phyloP scores from a whole-genome alignment of 1,284 basidiomycete genomes.

The Trichosporon sp. region DNA sequence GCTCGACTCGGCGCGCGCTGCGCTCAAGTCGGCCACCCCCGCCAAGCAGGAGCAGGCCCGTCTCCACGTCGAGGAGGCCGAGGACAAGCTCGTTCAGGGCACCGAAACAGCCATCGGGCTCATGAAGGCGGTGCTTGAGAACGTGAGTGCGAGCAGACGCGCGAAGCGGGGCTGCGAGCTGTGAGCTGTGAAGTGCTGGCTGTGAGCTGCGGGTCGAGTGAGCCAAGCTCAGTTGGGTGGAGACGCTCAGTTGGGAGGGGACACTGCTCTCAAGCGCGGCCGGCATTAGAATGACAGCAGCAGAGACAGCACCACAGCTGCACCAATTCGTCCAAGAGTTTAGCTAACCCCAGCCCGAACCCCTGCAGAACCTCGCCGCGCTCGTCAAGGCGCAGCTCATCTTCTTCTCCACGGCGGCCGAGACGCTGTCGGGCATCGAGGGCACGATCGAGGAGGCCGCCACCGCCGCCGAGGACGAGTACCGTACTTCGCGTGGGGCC shows the following conservation, averaged over 20 bases:
- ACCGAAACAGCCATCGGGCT: constrained; percentile 96
- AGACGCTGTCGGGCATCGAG: constrained; percentile 76
- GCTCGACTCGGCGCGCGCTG: constrained; percentile 69
- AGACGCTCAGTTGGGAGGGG: too few relatives aligned
- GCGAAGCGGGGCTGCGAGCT: not conserved
- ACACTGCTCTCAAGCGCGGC: too few relatives aligned
- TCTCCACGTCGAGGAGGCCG: constrained; percentile 85
- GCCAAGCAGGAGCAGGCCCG: constrained; percentile 83
- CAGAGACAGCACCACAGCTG: too few relatives aligned
- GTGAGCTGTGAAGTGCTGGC: too few relatives aligned
- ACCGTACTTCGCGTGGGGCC: constrained; percentile 64
- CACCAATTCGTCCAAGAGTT: not conserved
- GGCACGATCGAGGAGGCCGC: constrained; percentile 88
- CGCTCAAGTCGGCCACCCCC: constrained; percentile 71
- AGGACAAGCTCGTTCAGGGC: constrained; percentile 93
- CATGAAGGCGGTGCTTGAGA: constrained; percentile 97
- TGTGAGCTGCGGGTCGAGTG: too few relatives aligned
- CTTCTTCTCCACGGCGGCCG: constrained; percentile 81
- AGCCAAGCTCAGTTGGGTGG: too few relatives aligned
- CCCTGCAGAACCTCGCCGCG: constrained; percentile 88
- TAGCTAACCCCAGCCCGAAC: constrained; percentile 71
- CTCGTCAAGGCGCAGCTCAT: constrained; percentile 87
- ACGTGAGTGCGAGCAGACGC: constrained; percentile 63
- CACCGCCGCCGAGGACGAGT: constrained; percentile 86
- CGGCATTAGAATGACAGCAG: too few relatives aligned